These are phyloP conservation scores for Leptographium procerum DNA, from an alignment of 2,329 filamentous ascomycete genomes.

Conservation along the genomic window DNA sequence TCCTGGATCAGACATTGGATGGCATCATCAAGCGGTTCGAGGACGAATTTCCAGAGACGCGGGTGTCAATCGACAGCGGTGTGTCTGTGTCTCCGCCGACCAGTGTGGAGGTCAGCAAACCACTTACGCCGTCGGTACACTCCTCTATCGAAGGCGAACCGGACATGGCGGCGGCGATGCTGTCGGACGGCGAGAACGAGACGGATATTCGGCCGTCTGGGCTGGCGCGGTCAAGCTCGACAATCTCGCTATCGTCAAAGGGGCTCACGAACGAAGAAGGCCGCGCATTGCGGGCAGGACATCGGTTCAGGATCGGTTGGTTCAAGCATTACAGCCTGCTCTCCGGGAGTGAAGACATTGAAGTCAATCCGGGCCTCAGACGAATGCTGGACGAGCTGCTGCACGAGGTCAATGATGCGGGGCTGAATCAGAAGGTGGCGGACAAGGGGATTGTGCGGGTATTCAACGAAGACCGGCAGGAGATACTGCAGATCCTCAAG, in stretches of 20 bases:
- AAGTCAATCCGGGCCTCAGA: constrained; percentile 37
- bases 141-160: constrained; percentile 5
- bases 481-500: constrained; percentile 37
- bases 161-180: constrained; percentile 18
- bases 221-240: constrained; percentile 40
- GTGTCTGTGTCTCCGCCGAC: constrained; percentile 15
- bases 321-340: constrained; percentile 41
- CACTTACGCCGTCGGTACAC: constrained; percentile 13
- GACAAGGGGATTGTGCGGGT: constrained; percentile 49
- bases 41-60: constrained; percentile 87
- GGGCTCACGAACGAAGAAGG: constrained; percentile 47
- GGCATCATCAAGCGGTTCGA: constrained; percentile 94
- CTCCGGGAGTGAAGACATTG: constrained; percentile 36
- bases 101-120: constrained; percentile 6
- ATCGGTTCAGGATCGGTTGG: constrained; percentile 43
- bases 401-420: constrained; percentile 49
- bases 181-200: constrained; percentile 30
- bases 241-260: constrained; percentile 37
- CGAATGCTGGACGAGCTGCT: constrained; percentile 50
- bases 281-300: constrained; percentile 41
- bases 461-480: constrained; percentile 46
- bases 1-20: constrained; percentile 78
- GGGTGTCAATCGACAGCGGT: constrained; percentile 28
- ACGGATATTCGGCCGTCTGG: constrained; percentile 27
- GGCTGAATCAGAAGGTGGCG: constrained; percentile 39